Conservation (phyloP, 2,329 filamentous ascomycete genomes). For the Teratosphaeria gauchensis region DNA sequence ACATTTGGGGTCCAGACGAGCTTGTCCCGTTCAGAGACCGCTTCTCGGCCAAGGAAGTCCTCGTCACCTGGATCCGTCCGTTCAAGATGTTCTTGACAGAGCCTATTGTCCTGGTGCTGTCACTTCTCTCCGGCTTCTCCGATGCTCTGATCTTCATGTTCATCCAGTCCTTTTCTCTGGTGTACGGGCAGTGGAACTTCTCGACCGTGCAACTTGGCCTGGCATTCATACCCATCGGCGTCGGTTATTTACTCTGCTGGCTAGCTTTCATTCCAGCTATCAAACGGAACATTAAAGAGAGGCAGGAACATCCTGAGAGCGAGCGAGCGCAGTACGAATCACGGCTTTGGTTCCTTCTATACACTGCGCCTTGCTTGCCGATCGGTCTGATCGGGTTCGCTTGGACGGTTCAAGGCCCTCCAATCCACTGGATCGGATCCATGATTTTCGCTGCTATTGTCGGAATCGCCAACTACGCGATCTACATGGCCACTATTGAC, state of each 20-base stretch:
- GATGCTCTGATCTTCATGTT: conserved; percentile 75
- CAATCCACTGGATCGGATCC: conserved; percentile 59
- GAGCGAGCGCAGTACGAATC: conserved; percentile 53
- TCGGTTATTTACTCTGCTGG: conserved; percentile 60
- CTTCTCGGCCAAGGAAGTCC: conserved; percentile 35
- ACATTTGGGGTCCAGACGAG: conserved; percentile 69
- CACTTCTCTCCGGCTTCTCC: conserved; percentile 63
- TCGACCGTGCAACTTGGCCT: conserved; percentile 49
- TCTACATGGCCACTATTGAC: conserved; percentile 66
- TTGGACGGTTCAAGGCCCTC: conserved; percentile 57
- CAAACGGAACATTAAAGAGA: conserved; percentile 43
- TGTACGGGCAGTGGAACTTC: conserved; percentile 62
- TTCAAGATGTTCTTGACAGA: conserved; percentile 72
- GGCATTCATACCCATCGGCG: conserved; percentile 56
- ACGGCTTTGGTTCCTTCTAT: conserved; percentile 59
- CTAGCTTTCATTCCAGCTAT: conserved; percentile 48
- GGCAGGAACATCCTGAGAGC: conserved; percentile 39
- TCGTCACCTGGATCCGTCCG: conserved; percentile 52
- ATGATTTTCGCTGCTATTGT: conserved; percentile 59
- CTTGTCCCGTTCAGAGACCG: conserved; percentile 40
- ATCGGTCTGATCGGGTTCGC: conserved; percentile 65
- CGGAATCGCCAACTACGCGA: conserved; percentile 55
- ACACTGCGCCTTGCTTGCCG: conserved; percentile 51
- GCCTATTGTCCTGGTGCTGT: conserved; percentile 63
- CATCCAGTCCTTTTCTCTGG: conserved; percentile 61